A percentile compares a stretch with the other conserved stretches of the same genome.
These are phyloP conservation scores for Aegilops sharonensis DNA, from an alignment of 176 grass and related monocot genomes.

Conservation along the genomic window DNA sequence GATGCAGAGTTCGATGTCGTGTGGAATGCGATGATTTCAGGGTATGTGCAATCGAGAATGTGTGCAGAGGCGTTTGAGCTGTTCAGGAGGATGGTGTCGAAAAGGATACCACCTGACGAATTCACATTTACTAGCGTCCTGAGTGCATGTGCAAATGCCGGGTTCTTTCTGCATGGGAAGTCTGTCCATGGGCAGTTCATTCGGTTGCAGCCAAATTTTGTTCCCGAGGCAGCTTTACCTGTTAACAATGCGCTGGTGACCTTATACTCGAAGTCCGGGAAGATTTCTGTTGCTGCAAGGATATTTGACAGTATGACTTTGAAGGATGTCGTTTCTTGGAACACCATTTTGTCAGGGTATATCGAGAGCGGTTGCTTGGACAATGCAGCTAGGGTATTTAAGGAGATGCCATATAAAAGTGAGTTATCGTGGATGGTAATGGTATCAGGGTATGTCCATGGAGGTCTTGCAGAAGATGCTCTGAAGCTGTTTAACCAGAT, in stretches of 20 bases:
- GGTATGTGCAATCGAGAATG: constrained; percentile 69
- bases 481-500: constrained; percentile 64
- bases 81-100: constrained; percentile 77
- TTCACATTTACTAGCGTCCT: constrained; percentile 91
- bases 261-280: constrained; percentile 67
- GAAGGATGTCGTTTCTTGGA: constrained; percentile 90
- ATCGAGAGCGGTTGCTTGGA: constrained; percentile 51
- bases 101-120: constrained; percentile 56
- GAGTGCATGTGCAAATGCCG: constrained; percentile 65
- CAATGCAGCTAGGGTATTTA: constrained; percentile 59
- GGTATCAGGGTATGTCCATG: constrained; percentile 77
- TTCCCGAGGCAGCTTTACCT: constrained; percentile 57
- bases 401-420: constrained; percentile 69
- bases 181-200: constrained; percentile 79
- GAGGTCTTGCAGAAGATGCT: constrained; percentile 66
- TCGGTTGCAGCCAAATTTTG: constrained; percentile 51
- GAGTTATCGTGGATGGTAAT: constrained; percentile 93
- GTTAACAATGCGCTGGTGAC: constrained; percentile 79
- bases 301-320: constrained; percentile 58
- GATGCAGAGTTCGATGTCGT: constrained; percentile 69
- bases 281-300: constrained; percentile 45
- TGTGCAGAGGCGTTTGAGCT: constrained; percentile 58
- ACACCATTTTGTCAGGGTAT: constrained; percentile 79
- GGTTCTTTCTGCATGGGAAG: constrained; percentile 63
- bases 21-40: constrained; percentile 97